A percentile compares a stretch with the other conserved stretches of the same genome.
Conservation (phyloP, 371 early-diverging fungal genomes). For the Nematocida sp. region DNA sequence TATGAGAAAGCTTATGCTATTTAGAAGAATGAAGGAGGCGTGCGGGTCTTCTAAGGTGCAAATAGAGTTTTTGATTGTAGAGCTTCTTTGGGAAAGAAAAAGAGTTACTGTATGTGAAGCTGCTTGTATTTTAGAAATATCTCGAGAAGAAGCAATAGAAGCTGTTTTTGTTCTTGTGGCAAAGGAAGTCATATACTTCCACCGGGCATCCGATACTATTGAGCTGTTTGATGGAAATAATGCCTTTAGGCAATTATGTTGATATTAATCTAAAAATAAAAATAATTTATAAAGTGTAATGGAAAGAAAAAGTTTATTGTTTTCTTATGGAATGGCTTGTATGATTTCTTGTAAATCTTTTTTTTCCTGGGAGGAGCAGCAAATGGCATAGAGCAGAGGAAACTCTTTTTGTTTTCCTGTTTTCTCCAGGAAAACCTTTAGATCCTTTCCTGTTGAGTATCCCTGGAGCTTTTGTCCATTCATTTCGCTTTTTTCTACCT, state of each 20-base stretch:
- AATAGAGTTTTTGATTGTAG: not conserved
- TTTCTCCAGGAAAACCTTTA: slow-evolving; percentile 72
- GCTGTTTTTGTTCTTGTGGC: slow-evolving; percentile 21
- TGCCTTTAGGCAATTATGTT: too few species aligned
- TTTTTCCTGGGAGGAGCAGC: too few species aligned
- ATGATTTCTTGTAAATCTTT: too few species aligned
- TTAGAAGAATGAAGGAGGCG: not conserved
- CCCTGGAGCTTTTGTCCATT: slow-evolving; percentile 96
- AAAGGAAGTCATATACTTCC: not conserved
- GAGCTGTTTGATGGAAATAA: too few species aligned
- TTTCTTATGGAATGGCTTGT: too few species aligned
- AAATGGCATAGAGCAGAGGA: slow-evolving; percentile 55
- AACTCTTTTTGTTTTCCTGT: slow-evolving; percentile 48
- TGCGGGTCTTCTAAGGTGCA: not conserved
- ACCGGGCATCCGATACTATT: not conserved
- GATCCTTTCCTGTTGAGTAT: slow-evolving; percentile 79
- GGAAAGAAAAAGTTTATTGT: too few species aligned
- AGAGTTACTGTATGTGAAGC: not conserved
- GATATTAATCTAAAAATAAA: too few species aligned
- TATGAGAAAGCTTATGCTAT: not conserved
- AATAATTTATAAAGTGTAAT: too few species aligned
- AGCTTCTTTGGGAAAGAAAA: not conserved
- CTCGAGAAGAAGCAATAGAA: slow-evolving; percentile 11
- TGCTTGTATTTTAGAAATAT: not conserved
- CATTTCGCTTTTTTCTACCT: slow-evolving; percentile 77